Evolutionary conservation across 495 filamentous ascomycete genomes (phyloP).

Genomic region (Hyaloscypha variabilis): DNA sequence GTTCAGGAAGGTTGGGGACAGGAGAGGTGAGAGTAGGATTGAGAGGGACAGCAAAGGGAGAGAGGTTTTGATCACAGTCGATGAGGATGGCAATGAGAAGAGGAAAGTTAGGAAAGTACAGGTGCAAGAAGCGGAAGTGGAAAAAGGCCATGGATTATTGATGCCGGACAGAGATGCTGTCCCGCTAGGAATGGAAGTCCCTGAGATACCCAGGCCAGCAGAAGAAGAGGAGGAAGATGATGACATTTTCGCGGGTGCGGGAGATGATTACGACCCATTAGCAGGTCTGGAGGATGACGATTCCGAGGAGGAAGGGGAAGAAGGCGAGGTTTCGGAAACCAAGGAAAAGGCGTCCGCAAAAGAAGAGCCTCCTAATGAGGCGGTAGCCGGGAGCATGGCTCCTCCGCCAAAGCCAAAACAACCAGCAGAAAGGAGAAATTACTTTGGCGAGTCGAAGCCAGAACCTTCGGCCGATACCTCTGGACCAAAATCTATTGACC

Average conservation of each 20-base stretch:
- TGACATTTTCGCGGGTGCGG: conserved; percentile 87
- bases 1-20: conserved; percentile 80
- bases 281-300: conserved; percentile 63
- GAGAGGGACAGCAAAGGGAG: conserved; percentile 75
- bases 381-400: conserved; percentile 39
- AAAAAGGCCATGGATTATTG: conserved; percentile 52
- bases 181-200: conserved; percentile 79
- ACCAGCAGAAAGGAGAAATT: conserved; percentile 50
- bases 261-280: conserved; percentile 86
- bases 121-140: conserved; percentile 35
- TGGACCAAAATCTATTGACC: conserved; percentile 61
- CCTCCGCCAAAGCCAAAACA: conserved; percentile 39
- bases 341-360: conserved; percentile 6
- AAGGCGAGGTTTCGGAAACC: conserved; percentile 18
- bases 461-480: conserved; percentile 31
- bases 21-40: conserved; percentile 63
- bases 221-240: conserved; percentile 62
- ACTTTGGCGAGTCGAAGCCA: conserved; percentile 58
- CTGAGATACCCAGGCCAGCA: conserved; percentile 55
- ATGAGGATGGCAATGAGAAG: conserved; percentile 86
- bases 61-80: conserved; percentile 83
- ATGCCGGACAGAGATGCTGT: conserved; percentile 66
- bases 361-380: conserved; percentile 23
- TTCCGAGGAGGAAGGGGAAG: conserved; percentile 37
- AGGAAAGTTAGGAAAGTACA: conserved; percentile 71